Conservation (phyloP, 257 asterid genomes). For the Fraxinus quadrangulata region DNA sequence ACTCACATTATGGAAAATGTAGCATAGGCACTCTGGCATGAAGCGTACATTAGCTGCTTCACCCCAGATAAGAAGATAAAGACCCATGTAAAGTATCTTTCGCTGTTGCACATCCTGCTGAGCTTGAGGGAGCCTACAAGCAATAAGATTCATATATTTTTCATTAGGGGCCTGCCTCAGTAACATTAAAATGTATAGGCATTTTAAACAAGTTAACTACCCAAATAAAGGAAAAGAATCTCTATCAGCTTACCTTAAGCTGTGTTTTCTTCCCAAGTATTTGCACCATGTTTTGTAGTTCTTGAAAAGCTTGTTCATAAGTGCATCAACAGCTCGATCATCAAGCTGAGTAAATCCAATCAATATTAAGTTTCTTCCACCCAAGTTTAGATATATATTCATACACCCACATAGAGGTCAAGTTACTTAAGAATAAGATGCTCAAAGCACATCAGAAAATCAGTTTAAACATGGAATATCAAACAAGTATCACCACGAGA, state of each 20-base stretch:
- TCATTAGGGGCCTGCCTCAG: conserved; percentile 3
- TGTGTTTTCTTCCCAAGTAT: conserved; percentile 72
- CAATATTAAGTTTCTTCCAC: conserved; percentile 1
- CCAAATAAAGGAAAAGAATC: not conserved
- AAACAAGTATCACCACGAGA: not conserved
- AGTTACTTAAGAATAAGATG: not conserved
- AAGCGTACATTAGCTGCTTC: conserved; percentile 95
- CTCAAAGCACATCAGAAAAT: not conserved
- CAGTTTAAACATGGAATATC: not conserved
- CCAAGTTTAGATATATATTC: not conserved
- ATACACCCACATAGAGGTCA: not conserved
- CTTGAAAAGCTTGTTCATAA: conserved; percentile 80
- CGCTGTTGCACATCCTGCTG: conserved; percentile 83
- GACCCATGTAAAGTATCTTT: conserved; percentile 94
- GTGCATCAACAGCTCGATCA: conserved; percentile 80
- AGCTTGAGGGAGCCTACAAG: conserved; percentile 83
- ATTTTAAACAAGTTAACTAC: not conserved
- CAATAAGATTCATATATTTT: conserved; percentile 20
- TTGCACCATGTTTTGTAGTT: conserved; percentile 87
- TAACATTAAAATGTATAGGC: not conserved
- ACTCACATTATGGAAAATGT: conserved; percentile 91
- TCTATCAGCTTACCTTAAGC: conserved; percentile 54
- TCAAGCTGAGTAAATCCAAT: conserved; percentile 51
- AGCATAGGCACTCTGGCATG: conserved; percentile 99
- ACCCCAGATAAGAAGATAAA: conserved; percentile 99